These are phyloP conservation scores for Diplotaxis tenuifolia DNA, from an alignment of 345 rosid species.

Conservation along the genomic window DNA sequence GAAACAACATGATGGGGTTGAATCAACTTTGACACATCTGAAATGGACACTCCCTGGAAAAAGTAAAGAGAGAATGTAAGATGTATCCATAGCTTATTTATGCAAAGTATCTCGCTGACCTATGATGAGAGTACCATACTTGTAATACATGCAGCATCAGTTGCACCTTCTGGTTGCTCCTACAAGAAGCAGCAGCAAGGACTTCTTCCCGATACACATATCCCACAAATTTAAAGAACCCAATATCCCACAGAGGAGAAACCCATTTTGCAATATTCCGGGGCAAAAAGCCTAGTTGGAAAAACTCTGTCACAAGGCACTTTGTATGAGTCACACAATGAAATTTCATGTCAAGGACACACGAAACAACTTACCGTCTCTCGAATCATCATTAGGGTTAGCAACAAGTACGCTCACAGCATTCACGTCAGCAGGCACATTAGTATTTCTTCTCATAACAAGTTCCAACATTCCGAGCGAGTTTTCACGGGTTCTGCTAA, in stretches of 20 bases:
- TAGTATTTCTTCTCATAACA: conserved; percentile 74
- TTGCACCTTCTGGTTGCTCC: conserved; percentile 65
- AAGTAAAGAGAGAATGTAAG: conserved; percentile 23
- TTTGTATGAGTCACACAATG: not conserved
- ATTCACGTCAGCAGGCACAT: conserved; percentile 66
- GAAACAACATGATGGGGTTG: conserved; percentile 52
- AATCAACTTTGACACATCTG: conserved; percentile 50
- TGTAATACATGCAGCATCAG: conserved; percentile 61
- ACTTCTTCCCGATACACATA: conserved; percentile 66
- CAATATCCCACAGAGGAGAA: conserved; percentile 86
- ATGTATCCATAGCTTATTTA: conserved; percentile 18
- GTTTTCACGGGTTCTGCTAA: conserved; percentile 51
- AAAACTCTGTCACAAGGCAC: conserved; percentile 47
- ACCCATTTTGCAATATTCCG: conserved; percentile 80
- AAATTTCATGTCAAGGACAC: conserved; percentile 15
- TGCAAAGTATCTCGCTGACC: conserved; percentile 15
- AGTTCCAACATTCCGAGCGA: conserved; percentile 60
- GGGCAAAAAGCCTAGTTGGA: conserved; percentile 87
- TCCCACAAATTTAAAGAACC: conserved; percentile 72
- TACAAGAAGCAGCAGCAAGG: conserved; percentile 72
- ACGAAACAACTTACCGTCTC: conserved; percentile 47
- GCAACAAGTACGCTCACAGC: conserved; percentile 77
- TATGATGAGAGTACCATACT: conserved; percentile 47
- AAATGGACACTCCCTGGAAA: conserved; percentile 65
- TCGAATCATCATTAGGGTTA: conserved; percentile 52